Conservation (phyloP, 176 grass and related monocot genomes). For the Aegilops longissima region DNA sequence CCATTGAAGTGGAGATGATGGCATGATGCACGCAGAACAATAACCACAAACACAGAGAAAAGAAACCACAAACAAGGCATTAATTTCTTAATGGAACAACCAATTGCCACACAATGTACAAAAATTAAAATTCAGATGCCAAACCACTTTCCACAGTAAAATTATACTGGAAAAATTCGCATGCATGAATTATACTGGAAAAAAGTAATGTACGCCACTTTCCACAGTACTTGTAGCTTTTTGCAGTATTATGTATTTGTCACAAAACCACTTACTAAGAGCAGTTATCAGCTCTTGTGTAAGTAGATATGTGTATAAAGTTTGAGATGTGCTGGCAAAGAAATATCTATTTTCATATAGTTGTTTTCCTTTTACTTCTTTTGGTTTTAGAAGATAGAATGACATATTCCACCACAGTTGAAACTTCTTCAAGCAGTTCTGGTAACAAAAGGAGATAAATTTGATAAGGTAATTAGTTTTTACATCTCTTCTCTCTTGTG, state of each 20-base stretch:
- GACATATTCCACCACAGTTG: neutral
- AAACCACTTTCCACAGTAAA: neutral
- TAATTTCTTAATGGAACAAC: neutral
- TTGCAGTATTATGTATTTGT: neutral
- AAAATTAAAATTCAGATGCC: neutral
- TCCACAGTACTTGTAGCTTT: constrained; percentile 16
- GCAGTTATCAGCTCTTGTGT: neutral
- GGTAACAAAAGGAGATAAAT: neutral
- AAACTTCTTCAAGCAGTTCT: neutral
- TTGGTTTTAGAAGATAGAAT: neutral
- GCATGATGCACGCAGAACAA: neutral
- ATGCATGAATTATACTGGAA: neutral
- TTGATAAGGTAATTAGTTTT: constrained; percentile 33
- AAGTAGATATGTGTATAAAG: neutral
- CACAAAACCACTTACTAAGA: constrained; percentile 7
- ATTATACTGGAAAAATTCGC: neutral
- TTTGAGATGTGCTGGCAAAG: neutral
- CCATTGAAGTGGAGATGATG: neutral
- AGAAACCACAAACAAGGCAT: constrained; percentile 4
- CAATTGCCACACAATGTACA: neutral
- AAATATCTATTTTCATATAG: neutral
- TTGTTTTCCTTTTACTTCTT: neutral
- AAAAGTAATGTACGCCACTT: neutral
- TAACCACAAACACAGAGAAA: constrained; percentile 27
- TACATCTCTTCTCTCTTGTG: constrained; percentile 75